These are phyloP conservation scores for Gentiana straminea DNA, from an alignment of 257 asterid species.

Conservation along the genomic window DNA sequence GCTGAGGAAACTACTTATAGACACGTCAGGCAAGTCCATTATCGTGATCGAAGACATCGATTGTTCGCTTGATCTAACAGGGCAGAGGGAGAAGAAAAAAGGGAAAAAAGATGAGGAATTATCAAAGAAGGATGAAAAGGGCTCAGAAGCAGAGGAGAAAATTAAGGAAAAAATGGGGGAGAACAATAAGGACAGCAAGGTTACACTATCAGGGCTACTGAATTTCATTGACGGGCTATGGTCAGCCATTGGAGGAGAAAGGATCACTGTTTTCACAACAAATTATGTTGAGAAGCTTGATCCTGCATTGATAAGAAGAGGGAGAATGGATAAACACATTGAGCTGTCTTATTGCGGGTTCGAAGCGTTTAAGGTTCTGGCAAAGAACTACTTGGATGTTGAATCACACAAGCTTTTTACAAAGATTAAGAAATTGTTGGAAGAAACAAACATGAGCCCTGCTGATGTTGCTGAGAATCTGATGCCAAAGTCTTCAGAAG, in stretches of 20 bases:
- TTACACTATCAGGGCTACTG: slow-evolving; percentile 3
- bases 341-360: not conserved
- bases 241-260: slow-evolving; percentile 3
- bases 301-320: slow-evolving; percentile 2
- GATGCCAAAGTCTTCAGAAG: not conserved
- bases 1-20: not conserved
- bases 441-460: not conserved
- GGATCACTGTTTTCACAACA: slow-evolving; percentile 3
- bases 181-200: not conserved
- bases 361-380: slow-evolving; percentile 1
- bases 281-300: not conserved
- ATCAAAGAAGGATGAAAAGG: not conserved
- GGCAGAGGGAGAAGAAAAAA: slow-evolving; percentile 4
- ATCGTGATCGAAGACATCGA: slow-evolving; percentile 5
- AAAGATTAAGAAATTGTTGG: not conserved
- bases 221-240: slow-evolving; percentile 4
- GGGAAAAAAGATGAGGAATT: not conserved
- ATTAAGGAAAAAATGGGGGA: not conserved
- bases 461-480: slow-evolving; percentile 5
- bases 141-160: not conserved
- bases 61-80: slow-evolving; percentile 5
- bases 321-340: slow-evolving; percentile 5
- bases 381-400: not conserved
- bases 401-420: not conserved
- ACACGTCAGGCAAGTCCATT: slow-evolving; percentile 5